Percentiles rank a stretch among this genome's conserved stretches.
Conservation (phyloP, 2,329 filamentous ascomycete genomes). For the Nothophaeocryptopus gaeumannii region DNA sequence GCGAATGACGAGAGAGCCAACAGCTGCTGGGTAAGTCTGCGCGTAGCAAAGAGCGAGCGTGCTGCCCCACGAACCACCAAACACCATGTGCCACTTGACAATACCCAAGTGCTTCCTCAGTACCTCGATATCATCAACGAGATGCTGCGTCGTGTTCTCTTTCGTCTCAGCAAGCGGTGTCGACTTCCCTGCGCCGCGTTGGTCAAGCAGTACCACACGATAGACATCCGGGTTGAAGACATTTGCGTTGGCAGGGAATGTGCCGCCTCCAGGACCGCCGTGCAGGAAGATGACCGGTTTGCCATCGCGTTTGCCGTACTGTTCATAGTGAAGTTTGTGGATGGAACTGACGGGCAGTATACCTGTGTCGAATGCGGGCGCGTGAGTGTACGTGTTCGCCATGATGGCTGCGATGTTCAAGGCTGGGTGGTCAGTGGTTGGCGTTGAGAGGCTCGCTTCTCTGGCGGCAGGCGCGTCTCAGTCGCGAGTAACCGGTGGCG, state of each 20-base stretch:
- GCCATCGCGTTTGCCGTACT: constrained; percentile 16
- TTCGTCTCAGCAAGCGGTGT: constrained; percentile 14
- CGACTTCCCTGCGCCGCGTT: constrained; percentile 40
- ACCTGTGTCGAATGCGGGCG: constrained; percentile 71
- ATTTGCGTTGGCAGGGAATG: constrained; percentile 8
- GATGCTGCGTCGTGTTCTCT: constrained; percentile 18
- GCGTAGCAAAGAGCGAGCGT: constrained; percentile 19
- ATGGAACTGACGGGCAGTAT: constrained; percentile 48
- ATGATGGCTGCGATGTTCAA: too few relatives aligned
- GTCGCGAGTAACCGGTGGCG: too few relatives aligned
- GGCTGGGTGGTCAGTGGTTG: too few relatives aligned
- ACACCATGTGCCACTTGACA: constrained; percentile 19
- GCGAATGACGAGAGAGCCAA: constrained; percentile 15
- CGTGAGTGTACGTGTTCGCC: neutral
- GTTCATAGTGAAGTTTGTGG: constrained; percentile 18
- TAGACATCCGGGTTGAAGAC: constrained; percentile 35
- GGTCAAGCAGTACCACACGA: constrained; percentile 41
- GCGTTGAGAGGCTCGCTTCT: too few relatives aligned
- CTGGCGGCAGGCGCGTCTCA: too few relatives aligned
- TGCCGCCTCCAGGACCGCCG: constrained; percentile 19
- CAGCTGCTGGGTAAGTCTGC: constrained; percentile 10
- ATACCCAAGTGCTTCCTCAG: constrained; percentile 15
- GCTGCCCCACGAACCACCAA: constrained; percentile 20
- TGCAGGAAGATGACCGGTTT: constrained; percentile 20
- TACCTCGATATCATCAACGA: constrained; percentile 18